phyloP scores from a whole-genome alignment of 108 stramenopile genomes.

The Nitzschia putrida region DNA sequence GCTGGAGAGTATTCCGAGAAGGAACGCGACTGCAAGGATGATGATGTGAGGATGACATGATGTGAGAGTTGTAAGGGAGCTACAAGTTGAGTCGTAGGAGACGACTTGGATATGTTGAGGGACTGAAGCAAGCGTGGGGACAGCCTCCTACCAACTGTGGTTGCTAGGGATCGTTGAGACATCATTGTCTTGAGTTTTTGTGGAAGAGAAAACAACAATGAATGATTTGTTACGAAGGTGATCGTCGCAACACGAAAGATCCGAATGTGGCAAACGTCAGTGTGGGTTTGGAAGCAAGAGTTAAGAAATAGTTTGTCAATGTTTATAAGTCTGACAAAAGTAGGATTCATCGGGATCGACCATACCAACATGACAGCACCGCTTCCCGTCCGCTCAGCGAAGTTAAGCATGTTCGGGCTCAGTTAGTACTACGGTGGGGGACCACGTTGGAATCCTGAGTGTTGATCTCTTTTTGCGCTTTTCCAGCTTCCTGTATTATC shows the following conservation, averaged over 20 bases:
- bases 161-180: too few relatives aligned
- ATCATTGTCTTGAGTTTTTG: too few relatives aligned
- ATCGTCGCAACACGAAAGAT: not conserved
- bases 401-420: constrained; percentile 6
- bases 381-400: constrained; percentile 7
- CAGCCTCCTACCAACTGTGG: too few relatives aligned
- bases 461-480: constrained; percentile 1
- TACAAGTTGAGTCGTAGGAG: too few relatives aligned
- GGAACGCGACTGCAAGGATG: not conserved
- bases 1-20: constrained; percentile 13
- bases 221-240: not conserved
- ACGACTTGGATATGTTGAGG: too few relatives aligned
- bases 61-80: not conserved
- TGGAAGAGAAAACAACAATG: too few relatives aligned
- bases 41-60: not conserved
- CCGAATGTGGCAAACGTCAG: too few relatives aligned
- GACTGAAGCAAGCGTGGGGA: too few relatives aligned
- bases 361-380: constrained; percentile 3
- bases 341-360: not conserved
- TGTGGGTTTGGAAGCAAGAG: not conserved
- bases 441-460: constrained; percentile 8
- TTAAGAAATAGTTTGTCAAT: not conserved
- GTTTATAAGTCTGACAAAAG: not conserved
- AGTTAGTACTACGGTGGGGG: constrained; percentile 7
- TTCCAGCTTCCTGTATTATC: not conserved